Conservation (phyloP, 192 early-diverging fungal species). For the Dispira simplex region DNA sequence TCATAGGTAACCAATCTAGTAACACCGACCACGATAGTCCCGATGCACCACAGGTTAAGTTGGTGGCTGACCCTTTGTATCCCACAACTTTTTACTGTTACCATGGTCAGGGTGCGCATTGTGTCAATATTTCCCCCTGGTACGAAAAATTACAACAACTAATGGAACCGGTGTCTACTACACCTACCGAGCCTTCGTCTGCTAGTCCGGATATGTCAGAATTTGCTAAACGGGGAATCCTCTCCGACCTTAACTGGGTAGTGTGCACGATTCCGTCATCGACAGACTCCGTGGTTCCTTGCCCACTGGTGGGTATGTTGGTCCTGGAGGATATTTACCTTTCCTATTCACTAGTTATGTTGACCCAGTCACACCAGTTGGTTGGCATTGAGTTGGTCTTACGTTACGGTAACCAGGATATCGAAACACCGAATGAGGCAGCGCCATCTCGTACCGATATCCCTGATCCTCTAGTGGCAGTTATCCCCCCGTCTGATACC, state of each 20-base stretch:
- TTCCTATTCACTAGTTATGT: not conserved
- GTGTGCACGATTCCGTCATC: not conserved
- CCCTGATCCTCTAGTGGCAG: too few relatives aligned
- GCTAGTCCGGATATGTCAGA: not conserved
- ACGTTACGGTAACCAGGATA: not conserved
- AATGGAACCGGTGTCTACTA: conserved; percentile 12
- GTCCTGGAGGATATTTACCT: conserved; percentile 8
- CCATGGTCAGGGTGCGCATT: conserved; percentile 53
- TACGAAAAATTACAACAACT: conserved; percentile 20
- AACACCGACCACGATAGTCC: not conserved
- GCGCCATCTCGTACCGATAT: not conserved
- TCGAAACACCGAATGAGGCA: not conserved
- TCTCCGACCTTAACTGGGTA: conserved; percentile 1
- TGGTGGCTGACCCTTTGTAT: conserved; percentile 43
- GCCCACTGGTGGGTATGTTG: too few relatives aligned
- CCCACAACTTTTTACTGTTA: conserved; percentile 47
- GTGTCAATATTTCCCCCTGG: conserved; percentile 42
- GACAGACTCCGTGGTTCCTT: too few relatives aligned
- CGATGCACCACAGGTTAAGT: conserved; percentile 18
- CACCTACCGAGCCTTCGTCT: conserved; percentile 8
- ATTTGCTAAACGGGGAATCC: not conserved
- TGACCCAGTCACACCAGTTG: conserved; percentile 1
- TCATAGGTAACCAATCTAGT: conserved; percentile 1
- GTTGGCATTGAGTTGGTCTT: conserved; percentile 3
- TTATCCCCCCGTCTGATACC: not conserved